Evolutionary conservation across 2,329 filamentous ascomycete genomes (phyloP).

Genomic region (Cordyceps fumosorosea): DNA sequence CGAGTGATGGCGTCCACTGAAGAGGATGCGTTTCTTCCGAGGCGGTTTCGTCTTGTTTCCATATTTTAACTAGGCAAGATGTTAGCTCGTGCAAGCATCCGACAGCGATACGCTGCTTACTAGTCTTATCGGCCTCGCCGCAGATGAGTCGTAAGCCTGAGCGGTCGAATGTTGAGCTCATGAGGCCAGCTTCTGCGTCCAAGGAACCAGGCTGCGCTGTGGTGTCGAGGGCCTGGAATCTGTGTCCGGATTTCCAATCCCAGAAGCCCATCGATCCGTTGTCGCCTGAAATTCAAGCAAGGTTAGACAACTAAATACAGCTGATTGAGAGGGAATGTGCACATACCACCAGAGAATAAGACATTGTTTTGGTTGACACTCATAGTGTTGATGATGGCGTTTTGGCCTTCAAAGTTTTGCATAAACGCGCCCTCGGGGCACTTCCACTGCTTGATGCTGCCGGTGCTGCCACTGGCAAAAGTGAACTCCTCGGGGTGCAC

Average conservation of each 20-base stretch:
- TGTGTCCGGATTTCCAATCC: slow-evolving; percentile 96
- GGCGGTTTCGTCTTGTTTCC: slow-evolving; percentile 88
- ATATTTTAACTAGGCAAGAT: slow-evolving; percentile 67
- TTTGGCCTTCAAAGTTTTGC: slow-evolving; percentile 98
- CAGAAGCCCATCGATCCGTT: slow-evolving; percentile 97
- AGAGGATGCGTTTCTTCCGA: slow-evolving; percentile 88
- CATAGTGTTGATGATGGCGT: slow-evolving; percentile 91
- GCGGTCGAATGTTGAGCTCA: slow-evolving; percentile 87
- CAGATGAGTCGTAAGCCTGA: slow-evolving; percentile 86
- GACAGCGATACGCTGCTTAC: slow-evolving; percentile 32
- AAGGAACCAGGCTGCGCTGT: slow-evolving; percentile 90
- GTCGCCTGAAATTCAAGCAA: slow-evolving; percentile 44
- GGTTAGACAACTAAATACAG: neutral
- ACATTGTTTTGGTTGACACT: slow-evolving; percentile 93
- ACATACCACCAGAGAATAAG: slow-evolving; percentile 72
- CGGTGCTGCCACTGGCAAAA: slow-evolving; percentile 85
- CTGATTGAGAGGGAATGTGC: neutral
- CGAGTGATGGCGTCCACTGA: slow-evolving; percentile 81
- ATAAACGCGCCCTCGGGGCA: slow-evolving; percentile 97
- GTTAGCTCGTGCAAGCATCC: slow-evolving; percentile 19
- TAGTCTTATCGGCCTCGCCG: slow-evolving; percentile 95
- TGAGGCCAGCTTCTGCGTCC: slow-evolving; percentile 89
- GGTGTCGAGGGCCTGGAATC: slow-evolving; percentile 84
- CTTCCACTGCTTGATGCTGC: slow-evolving; percentile 98
- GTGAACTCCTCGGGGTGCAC: slow-evolving; percentile 91